phyloP scores from a whole-genome alignment of 2,329 filamentous ascomycete genomes.

The Orbilia javanica region DNA sequence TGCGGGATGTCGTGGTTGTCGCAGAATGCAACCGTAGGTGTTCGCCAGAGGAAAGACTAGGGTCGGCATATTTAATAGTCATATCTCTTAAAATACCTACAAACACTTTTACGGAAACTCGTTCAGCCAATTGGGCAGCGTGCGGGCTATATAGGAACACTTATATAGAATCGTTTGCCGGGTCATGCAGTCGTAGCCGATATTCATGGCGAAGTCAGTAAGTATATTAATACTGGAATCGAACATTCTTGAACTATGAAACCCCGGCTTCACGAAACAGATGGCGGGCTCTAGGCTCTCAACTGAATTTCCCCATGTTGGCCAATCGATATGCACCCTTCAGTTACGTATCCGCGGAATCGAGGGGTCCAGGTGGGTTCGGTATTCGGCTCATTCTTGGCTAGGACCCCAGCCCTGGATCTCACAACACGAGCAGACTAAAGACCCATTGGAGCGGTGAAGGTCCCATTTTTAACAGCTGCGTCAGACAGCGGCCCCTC shows the following conservation, averaged over 20 bases:
- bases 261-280: not conserved
- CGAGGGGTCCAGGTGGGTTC: not conserved
- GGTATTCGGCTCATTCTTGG: not conserved
- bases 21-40: not conserved
- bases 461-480: constrained; percentile 2
- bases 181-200: not conserved
- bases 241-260: not conserved
- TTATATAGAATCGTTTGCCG: not conserved
- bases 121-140: not conserved
- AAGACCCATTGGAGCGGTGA: not conserved
- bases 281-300: not conserved
- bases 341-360: not conserved
- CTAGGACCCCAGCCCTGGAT: not conserved
- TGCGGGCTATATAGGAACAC: not conserved
- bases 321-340: not conserved
- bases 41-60: not conserved
- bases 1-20: not conserved
- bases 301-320: not conserved
- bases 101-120: too few relatives aligned
- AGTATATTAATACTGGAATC: too few relatives aligned
- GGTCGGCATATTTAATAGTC: constrained; percentile 1
- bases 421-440: not conserved
- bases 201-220: not conserved
- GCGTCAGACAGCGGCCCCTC: not conserved
- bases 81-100: not conserved